Conservation (phyloP, 1,284 basidiomycete species). For the Ustilago esculenta region DNA sequence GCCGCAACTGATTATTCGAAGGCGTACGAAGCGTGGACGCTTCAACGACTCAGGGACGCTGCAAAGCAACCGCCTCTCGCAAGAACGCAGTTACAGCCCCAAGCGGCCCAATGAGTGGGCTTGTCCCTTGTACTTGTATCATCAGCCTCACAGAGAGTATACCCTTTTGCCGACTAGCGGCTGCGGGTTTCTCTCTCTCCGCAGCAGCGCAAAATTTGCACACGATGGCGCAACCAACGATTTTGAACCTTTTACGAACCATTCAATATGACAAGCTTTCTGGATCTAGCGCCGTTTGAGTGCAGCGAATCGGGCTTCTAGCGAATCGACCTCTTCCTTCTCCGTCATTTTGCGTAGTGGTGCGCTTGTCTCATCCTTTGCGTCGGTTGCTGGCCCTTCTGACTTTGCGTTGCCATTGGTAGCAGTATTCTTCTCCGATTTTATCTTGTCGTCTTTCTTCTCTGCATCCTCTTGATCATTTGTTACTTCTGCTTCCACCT, state of each 20-base stretch:
- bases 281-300: constrained; percentile 25
- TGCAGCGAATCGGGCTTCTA: constrained; percentile 50
- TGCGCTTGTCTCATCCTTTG: constrained; percentile 9
- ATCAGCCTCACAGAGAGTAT: constrained; percentile 1
- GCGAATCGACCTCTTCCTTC: constrained; percentile 39
- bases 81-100: constrained; percentile 5
- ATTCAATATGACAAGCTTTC: not conserved
- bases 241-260: not conserved
- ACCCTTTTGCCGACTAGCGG: too few species aligned
- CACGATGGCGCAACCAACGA: too few species aligned
- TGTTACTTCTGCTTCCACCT: constrained; percentile 1
- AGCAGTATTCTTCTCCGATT: constrained; percentile 13
- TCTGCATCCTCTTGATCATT: not conserved
- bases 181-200: too few species aligned
- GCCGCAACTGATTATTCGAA: constrained; percentile 22
- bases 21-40: constrained; percentile 23
- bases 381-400: too few species aligned
- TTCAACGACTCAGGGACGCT: constrained; percentile 28
- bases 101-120: constrained; percentile 13
- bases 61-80: constrained; percentile 9
- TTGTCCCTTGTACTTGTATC: constrained; percentile 13
- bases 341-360: constrained; percentile 24
- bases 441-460: constrained; percentile 6
- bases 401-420: constrained; percentile 13
- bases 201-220: too few species aligned